Evolutionary conservation across 2,329 filamentous ascomycete genomes (phyloP).

Genomic region (Monosporascus sp.): DNA sequence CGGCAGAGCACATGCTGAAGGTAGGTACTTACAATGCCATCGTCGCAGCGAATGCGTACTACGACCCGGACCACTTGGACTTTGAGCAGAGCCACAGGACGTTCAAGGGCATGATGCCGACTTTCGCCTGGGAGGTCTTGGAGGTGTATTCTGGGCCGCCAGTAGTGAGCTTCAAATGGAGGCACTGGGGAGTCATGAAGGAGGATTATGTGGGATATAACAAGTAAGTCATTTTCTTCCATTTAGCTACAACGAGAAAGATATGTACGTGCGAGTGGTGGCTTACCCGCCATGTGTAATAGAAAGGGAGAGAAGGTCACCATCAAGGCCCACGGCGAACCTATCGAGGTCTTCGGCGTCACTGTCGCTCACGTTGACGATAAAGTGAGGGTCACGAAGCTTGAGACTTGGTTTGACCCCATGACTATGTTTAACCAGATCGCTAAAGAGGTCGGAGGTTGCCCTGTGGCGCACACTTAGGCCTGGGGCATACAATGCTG

Average conservation of each 20-base stretch:
- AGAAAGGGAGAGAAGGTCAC: constrained; percentile 59
- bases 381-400: constrained; percentile 49
- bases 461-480: too few relatives aligned
- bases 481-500: too few relatives aligned
- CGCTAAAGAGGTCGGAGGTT: too few relatives aligned
- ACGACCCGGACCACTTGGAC: constrained; percentile 55
- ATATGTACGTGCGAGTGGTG: neutral
- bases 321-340: constrained; percentile 54
- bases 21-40: constrained; percentile 67
- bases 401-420: constrained; percentile 63
- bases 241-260: neutral
- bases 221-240: constrained; percentile 39
- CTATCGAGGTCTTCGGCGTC: constrained; percentile 59
- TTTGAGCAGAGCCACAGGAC: constrained; percentile 63
- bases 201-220: constrained; percentile 62
- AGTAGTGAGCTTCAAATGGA: constrained; percentile 58
- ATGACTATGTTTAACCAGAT: constrained; percentile 65
- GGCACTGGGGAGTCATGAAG: constrained; percentile 64
- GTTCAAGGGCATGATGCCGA: constrained; percentile 70
- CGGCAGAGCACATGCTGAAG: constrained; percentile 59
- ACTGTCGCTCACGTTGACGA: constrained; percentile 58
- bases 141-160: constrained; percentile 64
- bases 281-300: neutral
- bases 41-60: constrained; percentile 58
- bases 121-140: constrained; percentile 65